These are phyloP conservation scores for Fraxinus floribunda DNA, from an alignment of 305 asterid species.

Conservation along the genomic window DNA sequence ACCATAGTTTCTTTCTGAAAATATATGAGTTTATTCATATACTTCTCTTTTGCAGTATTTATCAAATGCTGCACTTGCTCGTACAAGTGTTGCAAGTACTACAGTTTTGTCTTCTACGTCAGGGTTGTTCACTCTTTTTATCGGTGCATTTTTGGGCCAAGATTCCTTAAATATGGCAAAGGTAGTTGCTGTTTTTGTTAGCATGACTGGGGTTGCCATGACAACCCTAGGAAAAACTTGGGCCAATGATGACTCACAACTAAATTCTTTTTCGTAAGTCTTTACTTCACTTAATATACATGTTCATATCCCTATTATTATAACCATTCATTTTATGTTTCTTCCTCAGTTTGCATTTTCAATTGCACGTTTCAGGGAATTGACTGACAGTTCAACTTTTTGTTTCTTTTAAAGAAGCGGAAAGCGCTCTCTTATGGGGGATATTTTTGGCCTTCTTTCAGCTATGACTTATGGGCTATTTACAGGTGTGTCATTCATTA, in stretches of 20 bases:
- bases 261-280: slow-evolving; percentile 62
- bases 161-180: slow-evolving; percentile 74
- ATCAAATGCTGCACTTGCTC: slow-evolving; percentile 97
- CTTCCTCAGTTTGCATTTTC: slow-evolving; percentile 38
- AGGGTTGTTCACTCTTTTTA: slow-evolving; percentile 88
- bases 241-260: slow-evolving; percentile 81
- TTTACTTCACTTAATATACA: slow-evolving; percentile 17
- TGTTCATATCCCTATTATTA: neutral
- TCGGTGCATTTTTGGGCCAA: slow-evolving; percentile 91
- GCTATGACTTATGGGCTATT: slow-evolving; percentile 83
- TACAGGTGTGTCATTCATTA: slow-evolving; percentile 58
- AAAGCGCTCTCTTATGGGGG: slow-evolving; percentile 84
- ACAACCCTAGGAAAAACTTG: slow-evolving; percentile 95
- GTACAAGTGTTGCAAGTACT: slow-evolving; percentile 98
- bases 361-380: slow-evolving; percentile 45
- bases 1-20: neutral
- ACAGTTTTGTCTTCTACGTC: slow-evolving; percentile 96
- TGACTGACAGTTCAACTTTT: slow-evolving; percentile 64
- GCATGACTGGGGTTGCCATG: slow-evolving; percentile 93
- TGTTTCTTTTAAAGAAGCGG: slow-evolving; percentile 66
- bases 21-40: slow-evolving; percentile 10
- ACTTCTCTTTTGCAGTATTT: slow-evolving; percentile 62
- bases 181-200: slow-evolving; percentile 84
- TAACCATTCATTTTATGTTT: slow-evolving; percentile 25
- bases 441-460: slow-evolving; percentile 89